Evolutionary conservation across 2,329 filamentous ascomycete species (phyloP).

Genomic region (Dactylellina sp.): DNA sequence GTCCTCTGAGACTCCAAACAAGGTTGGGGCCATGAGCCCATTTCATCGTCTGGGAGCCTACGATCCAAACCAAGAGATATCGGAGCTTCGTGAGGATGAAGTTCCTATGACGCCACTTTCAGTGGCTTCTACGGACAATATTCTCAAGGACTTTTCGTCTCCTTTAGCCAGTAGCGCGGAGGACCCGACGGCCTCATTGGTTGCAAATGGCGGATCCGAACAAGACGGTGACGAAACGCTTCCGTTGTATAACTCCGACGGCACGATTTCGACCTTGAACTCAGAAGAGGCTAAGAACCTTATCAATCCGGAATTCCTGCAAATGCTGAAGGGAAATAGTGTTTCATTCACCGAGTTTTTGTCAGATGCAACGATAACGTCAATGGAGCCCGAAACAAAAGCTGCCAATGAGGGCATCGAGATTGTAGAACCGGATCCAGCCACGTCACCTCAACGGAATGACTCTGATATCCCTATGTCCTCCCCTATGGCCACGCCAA

Average conservation of each 20-base stretch:
- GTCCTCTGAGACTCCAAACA: slow-evolving; percentile 22
- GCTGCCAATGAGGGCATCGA: not conserved
- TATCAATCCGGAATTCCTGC: not conserved
- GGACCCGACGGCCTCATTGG: too few species aligned
- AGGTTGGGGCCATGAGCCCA: slow-evolving; percentile 18
- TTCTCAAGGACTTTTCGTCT: slow-evolving; percentile 9
- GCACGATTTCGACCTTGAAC: not conserved
- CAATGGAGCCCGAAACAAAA: not conserved
- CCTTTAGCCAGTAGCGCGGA: not conserved
- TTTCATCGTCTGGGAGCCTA: slow-evolving; percentile 31
- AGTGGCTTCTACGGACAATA: not conserved
- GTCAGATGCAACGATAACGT: not conserved
- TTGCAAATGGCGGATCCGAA: too few species aligned
- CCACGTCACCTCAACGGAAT: not conserved
- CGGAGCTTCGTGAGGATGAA: slow-evolving; percentile 48
- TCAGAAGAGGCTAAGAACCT: not conserved
- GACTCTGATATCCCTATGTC: slow-evolving; percentile 18
- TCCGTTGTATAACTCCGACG: not conserved
- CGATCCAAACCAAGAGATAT: slow-evolving; percentile 46
- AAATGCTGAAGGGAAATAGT: not conserved
- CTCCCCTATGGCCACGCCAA: slow-evolving; percentile 11
- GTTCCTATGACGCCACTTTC: slow-evolving; percentile 12
- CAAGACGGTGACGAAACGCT: not conserved
- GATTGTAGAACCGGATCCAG: not conserved
- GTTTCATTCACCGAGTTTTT: not conserved